phyloP scores from a whole-genome alignment of 371 early-diverging fungal genomes.

The Mucor irregularis region DNA sequence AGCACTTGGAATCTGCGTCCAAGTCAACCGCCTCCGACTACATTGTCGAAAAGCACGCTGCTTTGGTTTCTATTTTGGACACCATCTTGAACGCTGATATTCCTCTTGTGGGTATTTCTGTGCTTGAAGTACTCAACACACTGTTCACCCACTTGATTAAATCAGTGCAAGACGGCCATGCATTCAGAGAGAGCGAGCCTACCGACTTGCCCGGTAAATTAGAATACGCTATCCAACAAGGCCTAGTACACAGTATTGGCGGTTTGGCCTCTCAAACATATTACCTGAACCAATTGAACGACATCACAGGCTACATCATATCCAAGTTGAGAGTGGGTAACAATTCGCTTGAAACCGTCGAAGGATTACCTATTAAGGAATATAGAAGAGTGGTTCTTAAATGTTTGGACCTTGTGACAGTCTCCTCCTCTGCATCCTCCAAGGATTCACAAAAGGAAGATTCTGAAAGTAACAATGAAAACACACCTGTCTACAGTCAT shows the following conservation, averaged over 20 bases:
- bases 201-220: slow-evolving; percentile 21
- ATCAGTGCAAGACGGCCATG: slow-evolving; percentile 32
- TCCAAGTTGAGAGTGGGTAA: slow-evolving; percentile 57
- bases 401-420: slow-evolving; percentile 35
- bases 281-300: slow-evolving; percentile 82
- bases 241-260: slow-evolving; percentile 59
- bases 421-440: neutral
- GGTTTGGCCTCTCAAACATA: slow-evolving; percentile 80
- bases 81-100: slow-evolving; percentile 55
- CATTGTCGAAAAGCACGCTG: slow-evolving; percentile 51
- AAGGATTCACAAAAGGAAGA: slow-evolving; percentile 15
- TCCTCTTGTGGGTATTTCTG: slow-evolving; percentile 75
- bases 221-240: slow-evolving; percentile 49
- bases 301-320: slow-evolving; percentile 76
- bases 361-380: slow-evolving; percentile 43
- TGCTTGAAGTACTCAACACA: slow-evolving; percentile 79
- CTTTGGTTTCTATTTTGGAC: slow-evolving; percentile 58
- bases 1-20: slow-evolving; percentile 50
- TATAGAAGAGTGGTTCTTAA: slow-evolving; percentile 47
- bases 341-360: slow-evolving; percentile 32
- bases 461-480: slow-evolving; percentile 9
- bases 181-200: slow-evolving; percentile 4
- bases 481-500: slow-evolving; percentile 10
- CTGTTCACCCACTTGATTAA: slow-evolving; percentile 62
- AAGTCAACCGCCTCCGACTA: slow-evolving; percentile 21